These are phyloP conservation scores for Metschnikowia colocasiae DNA, from an alignment of 805 yeast genomes.

Conservation along the genomic window DNA sequence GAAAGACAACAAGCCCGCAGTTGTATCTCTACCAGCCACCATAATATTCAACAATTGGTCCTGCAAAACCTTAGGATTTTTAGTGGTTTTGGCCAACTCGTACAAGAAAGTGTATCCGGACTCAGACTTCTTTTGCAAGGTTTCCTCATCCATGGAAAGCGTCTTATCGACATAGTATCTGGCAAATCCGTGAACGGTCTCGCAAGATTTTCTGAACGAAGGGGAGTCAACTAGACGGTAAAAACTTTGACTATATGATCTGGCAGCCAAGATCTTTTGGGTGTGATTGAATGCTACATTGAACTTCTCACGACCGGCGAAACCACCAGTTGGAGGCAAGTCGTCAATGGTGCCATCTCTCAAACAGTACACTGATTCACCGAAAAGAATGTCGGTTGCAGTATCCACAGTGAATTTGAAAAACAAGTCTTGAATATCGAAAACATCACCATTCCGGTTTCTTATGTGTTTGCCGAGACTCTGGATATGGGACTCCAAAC, in stretches of 20 bases:
- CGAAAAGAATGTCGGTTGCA: conserved; percentile 41
- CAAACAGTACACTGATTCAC: conserved; percentile 35
- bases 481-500: conserved; percentile 40
- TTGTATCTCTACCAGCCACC: conserved; percentile 43
- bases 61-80: conserved; percentile 32
- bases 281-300: conserved; percentile 34
- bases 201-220: conserved; percentile 30
- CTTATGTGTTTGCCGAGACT: conserved; percentile 29
- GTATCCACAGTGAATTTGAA: conserved; percentile 40
- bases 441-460: conserved; percentile 24
- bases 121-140: conserved; percentile 15
- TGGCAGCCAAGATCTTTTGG: conserved; percentile 29
- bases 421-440: conserved; percentile 39
- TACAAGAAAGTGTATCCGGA: conserved; percentile 35
- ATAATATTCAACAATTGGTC: conserved; percentile 40
- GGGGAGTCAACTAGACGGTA: conserved; percentile 24
- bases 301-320: conserved; percentile 33
- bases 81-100: conserved; percentile 37
- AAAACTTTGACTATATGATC: conserved; percentile 32
- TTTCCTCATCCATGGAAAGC: conserved; percentile 15
- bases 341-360: conserved; percentile 29
- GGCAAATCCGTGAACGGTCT: conserved; percentile 24
- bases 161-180: conserved; percentile 18
- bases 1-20: conserved; percentile 39
- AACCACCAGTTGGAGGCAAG: conserved; percentile 16